Evolutionary conservation across 2,329 filamentous ascomycete species (phyloP).

Genomic region (Fusarium hainanense): DNA sequence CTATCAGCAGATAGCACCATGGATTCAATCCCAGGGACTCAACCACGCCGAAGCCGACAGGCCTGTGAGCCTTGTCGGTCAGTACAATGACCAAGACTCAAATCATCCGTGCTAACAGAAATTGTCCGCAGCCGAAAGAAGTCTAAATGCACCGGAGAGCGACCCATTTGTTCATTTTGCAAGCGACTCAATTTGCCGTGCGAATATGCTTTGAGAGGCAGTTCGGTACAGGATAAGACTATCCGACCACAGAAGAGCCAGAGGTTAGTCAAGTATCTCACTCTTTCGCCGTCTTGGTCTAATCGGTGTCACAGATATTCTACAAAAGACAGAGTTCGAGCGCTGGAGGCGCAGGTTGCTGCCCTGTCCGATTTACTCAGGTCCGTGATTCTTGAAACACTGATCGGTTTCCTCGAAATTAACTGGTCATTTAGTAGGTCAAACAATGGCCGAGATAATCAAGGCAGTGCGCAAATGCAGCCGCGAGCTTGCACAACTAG

Average conservation of each 20-base stretch:
- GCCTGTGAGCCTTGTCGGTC: constrained; percentile 21
- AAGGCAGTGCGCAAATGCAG: fast-evolving
- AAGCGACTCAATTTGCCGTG: background rate
- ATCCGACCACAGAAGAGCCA: background rate
- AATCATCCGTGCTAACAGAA: fast-evolving
- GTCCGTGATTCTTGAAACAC: fast-evolving
- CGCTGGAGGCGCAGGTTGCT: constrained; percentile 1
- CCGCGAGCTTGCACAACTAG: fast-evolving
- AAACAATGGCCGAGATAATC: background rate
- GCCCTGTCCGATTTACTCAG: background rate
- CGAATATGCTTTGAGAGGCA: constrained; percentile 5
- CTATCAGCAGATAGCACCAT: background rate
- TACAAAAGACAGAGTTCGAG: background rate
- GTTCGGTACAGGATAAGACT: background rate
- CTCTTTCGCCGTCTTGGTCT: background rate
- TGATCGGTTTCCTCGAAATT: fast-evolving
- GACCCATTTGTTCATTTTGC: constrained; percentile 18
- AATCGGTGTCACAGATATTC: background rate
- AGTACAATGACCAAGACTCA: fast-evolving
- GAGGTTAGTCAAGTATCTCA: fast-evolving
- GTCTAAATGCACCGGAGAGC: constrained; percentile 15
- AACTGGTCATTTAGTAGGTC: fast-evolving
- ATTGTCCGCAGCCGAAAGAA: background rate
- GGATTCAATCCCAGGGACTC: background rate
- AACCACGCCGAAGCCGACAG: background rate